These are phyloP conservation scores for Chrysopogon serrulatus DNA, from an alignment of 176 grass and related monocot genomes.

Conservation along the genomic window DNA sequence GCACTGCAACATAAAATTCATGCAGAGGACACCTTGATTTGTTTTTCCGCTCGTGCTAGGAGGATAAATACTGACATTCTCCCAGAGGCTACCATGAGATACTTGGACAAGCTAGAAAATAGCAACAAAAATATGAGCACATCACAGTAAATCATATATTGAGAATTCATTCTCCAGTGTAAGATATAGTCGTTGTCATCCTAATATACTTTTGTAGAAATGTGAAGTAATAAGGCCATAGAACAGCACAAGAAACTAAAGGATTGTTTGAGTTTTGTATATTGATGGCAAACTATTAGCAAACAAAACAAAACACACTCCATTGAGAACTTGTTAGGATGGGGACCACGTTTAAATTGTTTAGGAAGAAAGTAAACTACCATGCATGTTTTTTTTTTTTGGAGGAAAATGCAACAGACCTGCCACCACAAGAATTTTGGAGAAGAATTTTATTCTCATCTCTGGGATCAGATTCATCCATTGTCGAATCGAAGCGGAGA, in stretches of 20 bases:
- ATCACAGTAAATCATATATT: background rate
- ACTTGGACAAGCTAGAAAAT: slow-evolving; percentile 84
- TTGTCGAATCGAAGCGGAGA: slow-evolving; percentile 41
- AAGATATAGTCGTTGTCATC: slow-evolving; percentile 18
- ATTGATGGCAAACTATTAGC: no score
- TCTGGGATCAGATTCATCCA: slow-evolving; percentile 28
- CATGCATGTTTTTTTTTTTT: background rate
- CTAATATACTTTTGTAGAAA: background rate
- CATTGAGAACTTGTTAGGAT: background rate
- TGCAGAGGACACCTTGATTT: slow-evolving; percentile 71
- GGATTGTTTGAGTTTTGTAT: background rate
- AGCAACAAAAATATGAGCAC: slow-evolving; percentile 3
- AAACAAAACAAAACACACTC: background rate
- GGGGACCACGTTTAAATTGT: background rate
- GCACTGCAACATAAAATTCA: slow-evolving; percentile 9
- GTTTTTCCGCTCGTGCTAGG: slow-evolving; percentile 45
- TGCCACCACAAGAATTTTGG: slow-evolving; percentile 62
- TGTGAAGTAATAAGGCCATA: background rate
- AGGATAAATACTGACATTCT: slow-evolving; percentile 75
- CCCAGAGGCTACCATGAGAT: slow-evolving; percentile 83
- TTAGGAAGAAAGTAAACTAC: background rate
- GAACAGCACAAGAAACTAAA: background rate
- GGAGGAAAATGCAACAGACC: slow-evolving; percentile 36
- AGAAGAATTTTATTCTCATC: slow-evolving; percentile 55
- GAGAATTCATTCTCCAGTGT: background rate